Conservation (phyloP, 805 yeast species). For the Candida xiaguanensis region DNA sequence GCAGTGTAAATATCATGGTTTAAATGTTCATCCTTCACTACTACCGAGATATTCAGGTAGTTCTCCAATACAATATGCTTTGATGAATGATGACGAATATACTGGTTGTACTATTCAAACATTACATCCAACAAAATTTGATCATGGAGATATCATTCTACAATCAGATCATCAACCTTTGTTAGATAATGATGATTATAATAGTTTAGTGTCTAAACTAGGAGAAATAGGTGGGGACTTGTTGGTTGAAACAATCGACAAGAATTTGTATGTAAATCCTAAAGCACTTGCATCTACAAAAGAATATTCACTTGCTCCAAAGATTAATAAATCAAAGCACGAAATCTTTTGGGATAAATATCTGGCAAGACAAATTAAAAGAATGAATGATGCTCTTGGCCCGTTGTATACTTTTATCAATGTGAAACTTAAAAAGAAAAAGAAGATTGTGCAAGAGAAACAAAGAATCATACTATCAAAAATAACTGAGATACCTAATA, state of each 20-base stretch:
- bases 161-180: conserved; percentile 51
- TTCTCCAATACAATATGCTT: conserved; percentile 80
- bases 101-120: conserved; percentile 93
- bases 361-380: conserved; percentile 34
- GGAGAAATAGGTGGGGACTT: conserved; percentile 62
- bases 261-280: conserved; percentile 22
- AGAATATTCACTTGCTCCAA: conserved; percentile 54
- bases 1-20: conserved; percentile 55
- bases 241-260: conserved; percentile 42
- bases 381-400: conserved; percentile 53
- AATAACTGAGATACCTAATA: conserved; percentile 16
- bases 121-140: conserved; percentile 82
- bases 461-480: conserved; percentile 50
- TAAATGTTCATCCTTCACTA: conserved; percentile 91
- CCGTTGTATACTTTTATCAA: conserved; percentile 45
- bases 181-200: conserved; percentile 39
- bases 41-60: conserved; percentile 84
- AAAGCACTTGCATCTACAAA: conserved; percentile 19
- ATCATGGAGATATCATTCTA: conserved; percentile 64
- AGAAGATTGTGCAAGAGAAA: conserved; percentile 21
- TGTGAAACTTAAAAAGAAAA: conserved; percentile 31
- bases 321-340: conserved; percentile 41
- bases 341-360: conserved; percentile 46
- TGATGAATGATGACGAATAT: conserved; percentile 53
- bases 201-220: conserved; percentile 45